Base-by-base conservation (phyloP, 176 grass and related monocot species). In the Cocos nucifera region DNA sequence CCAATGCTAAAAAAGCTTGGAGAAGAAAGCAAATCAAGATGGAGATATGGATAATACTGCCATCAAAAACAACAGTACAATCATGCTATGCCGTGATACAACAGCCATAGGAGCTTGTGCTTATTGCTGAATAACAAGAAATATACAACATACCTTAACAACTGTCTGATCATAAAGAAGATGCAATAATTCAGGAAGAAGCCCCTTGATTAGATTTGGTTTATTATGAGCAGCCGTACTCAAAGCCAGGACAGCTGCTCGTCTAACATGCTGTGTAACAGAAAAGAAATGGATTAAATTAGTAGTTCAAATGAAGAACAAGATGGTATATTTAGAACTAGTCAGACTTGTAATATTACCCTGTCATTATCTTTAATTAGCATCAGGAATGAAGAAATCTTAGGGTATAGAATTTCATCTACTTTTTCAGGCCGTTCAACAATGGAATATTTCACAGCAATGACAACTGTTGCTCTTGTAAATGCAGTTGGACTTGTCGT, bases 191-290 rank as follows among this genome's bases (percentile, higher is more conserved):
- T 95, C 84, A 27, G 75, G 85, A 69, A 95, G 89, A 77, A 95
- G 81, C 57, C 75, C 81, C 75, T 85, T 95, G 61, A 95, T 82
- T 77, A 95, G 60, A 75, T 84, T 95, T 63, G 89, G 89, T 61
- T 95, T 95, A 71, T 95, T 95, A 77, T 95, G 89, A 14, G 89
- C 89, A 74, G 89, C 84, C 56, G 89, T 95, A 72, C 78, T 95
- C 61, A 95, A 61, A 51, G 89, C 89, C 55, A 95, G 63, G 57
- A 95, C 85, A 60, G 89, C 89, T 52, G 89, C 89, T 70, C 89
- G 81, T 59, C 89, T 81, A 61, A 95, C 89, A 82, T 95, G 89
- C 89, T 95, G 79, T 72, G 48, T 65, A 35, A 77, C 22, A 20
- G 56, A 44, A 44, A 44, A 44, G 35, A 44, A 44, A 44, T 2